Percentiles rank a stretch among this genome's conserved stretches.
Conservation (phyloP, 1,284 basidiomycete species). For the Fomitopsis betulina region DNA sequence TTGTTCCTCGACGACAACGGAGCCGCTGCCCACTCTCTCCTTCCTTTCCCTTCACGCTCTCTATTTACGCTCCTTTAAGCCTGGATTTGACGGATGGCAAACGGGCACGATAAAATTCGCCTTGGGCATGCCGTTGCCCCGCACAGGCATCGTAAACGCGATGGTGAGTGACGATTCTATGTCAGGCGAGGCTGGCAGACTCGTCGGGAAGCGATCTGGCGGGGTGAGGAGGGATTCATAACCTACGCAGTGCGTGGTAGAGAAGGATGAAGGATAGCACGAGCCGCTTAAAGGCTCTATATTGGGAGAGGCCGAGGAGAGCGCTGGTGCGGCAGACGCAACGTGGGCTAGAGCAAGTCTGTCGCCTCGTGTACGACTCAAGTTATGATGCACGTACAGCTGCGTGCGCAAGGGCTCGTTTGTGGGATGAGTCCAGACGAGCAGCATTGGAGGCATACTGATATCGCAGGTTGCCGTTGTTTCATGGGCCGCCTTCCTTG, state of each 20-base stretch:
- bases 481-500: neutral
- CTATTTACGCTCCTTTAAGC: constrained; percentile 2
- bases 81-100: constrained; percentile 11
- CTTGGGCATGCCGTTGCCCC: constrained; percentile 15
- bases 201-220: no score
- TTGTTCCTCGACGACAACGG: neutral
- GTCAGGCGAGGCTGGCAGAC: neutral
- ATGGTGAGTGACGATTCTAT: constrained; percentile 10
- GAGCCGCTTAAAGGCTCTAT: no score
- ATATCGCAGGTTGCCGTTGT: neutral
- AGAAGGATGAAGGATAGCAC: neutral
- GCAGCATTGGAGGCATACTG: no score
- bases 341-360: no score
- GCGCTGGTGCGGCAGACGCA: no score
- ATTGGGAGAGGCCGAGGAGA: no score
- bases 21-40: neutral
- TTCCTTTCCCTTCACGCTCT: neutral
- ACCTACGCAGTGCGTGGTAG: neutral
- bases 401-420: no score
- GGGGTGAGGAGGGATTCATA: neutral
- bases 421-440: no score
- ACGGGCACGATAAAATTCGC: constrained; percentile 16
- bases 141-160: constrained; percentile 14
- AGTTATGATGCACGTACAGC: no score
- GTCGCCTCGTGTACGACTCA: no score